Conservation (phyloP, 345 rosid genomes). For the Heritiera fomes region DNA sequence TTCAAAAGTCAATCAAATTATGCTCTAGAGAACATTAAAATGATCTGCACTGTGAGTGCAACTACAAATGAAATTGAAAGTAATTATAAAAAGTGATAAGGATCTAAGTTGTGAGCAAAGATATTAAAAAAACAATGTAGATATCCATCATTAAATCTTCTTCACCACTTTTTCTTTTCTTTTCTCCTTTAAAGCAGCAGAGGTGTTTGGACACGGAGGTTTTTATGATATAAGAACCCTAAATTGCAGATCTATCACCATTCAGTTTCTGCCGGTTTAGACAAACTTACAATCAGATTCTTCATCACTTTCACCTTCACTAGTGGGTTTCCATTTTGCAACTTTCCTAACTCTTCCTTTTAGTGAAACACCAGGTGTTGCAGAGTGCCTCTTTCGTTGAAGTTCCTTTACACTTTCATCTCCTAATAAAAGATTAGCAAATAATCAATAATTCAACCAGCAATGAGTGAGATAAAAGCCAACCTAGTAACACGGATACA, state of each 20-base stretch:
- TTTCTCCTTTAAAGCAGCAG: background rate
- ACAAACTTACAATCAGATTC: slow-evolving; percentile 73
- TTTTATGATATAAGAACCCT: background rate
- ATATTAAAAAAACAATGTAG: background rate
- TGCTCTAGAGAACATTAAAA: background rate
- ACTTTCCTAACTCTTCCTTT: slow-evolving; percentile 94
- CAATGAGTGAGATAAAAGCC: background rate
- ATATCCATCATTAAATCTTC: background rate
- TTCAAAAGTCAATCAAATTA: background rate
- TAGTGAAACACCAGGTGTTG: slow-evolving; percentile 79
- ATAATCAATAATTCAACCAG: background rate
- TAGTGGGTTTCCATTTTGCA: slow-evolving; percentile 84
- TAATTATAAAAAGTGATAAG: background rate
- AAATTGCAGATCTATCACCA: slow-evolving; percentile 6
- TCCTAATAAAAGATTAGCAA: slow-evolving; percentile 45
- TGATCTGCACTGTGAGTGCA: background rate
- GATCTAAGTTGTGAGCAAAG: background rate
- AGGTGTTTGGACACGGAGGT: background rate
- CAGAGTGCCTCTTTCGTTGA: slow-evolving; percentile 90
- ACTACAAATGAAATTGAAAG: background rate
- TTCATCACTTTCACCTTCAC: slow-evolving; percentile 85
- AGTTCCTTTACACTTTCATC: slow-evolving; percentile 88
- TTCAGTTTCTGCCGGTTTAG: slow-evolving; percentile 5
- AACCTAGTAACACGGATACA: slow-evolving; percentile 7
- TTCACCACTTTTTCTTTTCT: background rate